Conservation (phyloP, 345 rosid species). For the Euphorbia lathyris region DNA sequence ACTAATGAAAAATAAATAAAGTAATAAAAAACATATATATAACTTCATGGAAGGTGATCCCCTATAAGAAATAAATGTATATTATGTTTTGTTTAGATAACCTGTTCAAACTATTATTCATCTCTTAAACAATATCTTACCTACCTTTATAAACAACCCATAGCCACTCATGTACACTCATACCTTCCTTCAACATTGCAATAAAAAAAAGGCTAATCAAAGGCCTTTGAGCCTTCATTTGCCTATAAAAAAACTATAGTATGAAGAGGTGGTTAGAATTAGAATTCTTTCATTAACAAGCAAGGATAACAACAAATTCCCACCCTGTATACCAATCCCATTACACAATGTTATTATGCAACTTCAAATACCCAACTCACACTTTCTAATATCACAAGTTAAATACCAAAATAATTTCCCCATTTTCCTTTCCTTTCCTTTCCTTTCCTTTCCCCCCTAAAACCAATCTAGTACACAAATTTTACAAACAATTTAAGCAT, state of each 20-base stretch:
- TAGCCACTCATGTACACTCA: too few relatives aligned
- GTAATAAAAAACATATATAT: too few relatives aligned
- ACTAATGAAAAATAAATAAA: too few relatives aligned
- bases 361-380: conserved; percentile 14
- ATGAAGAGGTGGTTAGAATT: conserved; percentile 4
- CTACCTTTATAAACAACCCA: too few relatives aligned
- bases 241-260: background rate
- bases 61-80: too few relatives aligned
- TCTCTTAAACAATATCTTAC: too few relatives aligned
- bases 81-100: too few relatives aligned
- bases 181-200: background rate
- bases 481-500: conserved; percentile 9
- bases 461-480: conserved; percentile 18
- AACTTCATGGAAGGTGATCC: too few relatives aligned
- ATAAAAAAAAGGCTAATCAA: background rate
- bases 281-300: conserved; percentile 9
- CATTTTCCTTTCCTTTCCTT: conserved; percentile 4
- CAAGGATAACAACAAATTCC: conserved; percentile 9
- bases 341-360: conserved; percentile 6
- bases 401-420: conserved; percentile 10
- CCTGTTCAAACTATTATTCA: too few relatives aligned
- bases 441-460: background rate
- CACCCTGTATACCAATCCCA: conserved; percentile 9
- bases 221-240: background rate
- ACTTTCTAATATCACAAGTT: conserved; percentile 7